A percentile compares a stretch with the other conserved stretches of the same genome.
These are phyloP conservation scores for Lindgomyces ingoldianus DNA, from an alignment of 495 filamentous ascomycete genomes.

Conservation along the genomic window DNA sequence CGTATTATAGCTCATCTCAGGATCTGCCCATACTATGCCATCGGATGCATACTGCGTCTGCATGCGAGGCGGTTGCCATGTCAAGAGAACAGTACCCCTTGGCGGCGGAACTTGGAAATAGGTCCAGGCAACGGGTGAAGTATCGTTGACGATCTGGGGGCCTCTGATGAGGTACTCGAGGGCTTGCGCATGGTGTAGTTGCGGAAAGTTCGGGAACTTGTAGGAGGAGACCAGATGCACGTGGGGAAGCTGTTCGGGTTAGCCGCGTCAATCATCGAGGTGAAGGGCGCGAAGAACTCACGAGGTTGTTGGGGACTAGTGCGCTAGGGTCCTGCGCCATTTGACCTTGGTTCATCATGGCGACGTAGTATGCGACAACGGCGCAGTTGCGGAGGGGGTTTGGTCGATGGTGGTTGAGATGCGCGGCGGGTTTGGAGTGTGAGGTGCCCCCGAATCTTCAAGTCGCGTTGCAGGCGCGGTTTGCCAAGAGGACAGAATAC, in stretches of 20 bases:
- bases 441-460: no score
- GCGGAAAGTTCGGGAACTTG: slow-evolving; percentile 66
- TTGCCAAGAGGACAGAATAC: background rate
- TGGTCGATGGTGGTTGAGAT: background rate
- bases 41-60: slow-evolving; percentile 74
- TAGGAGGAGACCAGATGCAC: slow-evolving; percentile 81
- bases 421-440: background rate
- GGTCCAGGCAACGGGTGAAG: slow-evolving; percentile 83
- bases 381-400: background rate
- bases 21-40: slow-evolving; percentile 85
- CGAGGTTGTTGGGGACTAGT: slow-evolving; percentile 8
- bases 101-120: slow-evolving; percentile 73
- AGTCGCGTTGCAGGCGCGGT: slow-evolving; percentile 9
- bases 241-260: slow-evolving; percentile 67
- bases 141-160: slow-evolving; percentile 74
- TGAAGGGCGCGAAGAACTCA: background rate
- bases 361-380: slow-evolving; percentile 3
- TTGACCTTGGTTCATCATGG: slow-evolving; percentile 12
- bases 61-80: slow-evolving; percentile 76
- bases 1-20: slow-evolving; percentile 68
- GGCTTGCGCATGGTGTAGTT: slow-evolving; percentile 67
- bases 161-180: slow-evolving; percentile 76
- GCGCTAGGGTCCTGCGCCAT: slow-evolving; percentile 19
- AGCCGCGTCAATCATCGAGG: slow-evolving; percentile 22
- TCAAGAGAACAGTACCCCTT: slow-evolving; percentile 78